Percentiles rank a stretch among this genome's conserved stretches.
Evolutionary conservation across 306 rosid genomes (phyloP).

Genomic region (Quercus glauca): DNA sequence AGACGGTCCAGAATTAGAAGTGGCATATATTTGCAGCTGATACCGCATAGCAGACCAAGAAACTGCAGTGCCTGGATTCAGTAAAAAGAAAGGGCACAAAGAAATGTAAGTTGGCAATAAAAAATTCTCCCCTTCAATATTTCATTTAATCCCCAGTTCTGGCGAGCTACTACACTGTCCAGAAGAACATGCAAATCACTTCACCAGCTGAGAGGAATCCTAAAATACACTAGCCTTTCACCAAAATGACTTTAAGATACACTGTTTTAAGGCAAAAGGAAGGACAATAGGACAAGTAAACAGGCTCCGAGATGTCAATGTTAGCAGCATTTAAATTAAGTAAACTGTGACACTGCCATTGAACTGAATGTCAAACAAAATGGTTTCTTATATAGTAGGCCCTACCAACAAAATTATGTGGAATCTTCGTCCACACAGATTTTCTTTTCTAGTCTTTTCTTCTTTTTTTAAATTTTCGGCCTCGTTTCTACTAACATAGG

Average conservation of each 20-base stretch:
- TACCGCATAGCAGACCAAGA: constrained; percentile 71
- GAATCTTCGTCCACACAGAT: not conserved
- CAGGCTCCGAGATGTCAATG: not conserved
- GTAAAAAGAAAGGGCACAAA: constrained; percentile 7
- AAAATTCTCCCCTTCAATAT: not conserved
- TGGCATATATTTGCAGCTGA: constrained; percentile 89
- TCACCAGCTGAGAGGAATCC: not conserved
- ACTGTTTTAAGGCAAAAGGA: not conserved
- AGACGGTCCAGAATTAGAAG: constrained; percentile 62
- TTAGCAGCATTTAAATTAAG: not conserved
- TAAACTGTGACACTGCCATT: not conserved
- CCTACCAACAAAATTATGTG: not conserved
- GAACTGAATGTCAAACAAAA: not conserved
- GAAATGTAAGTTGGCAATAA: not conserved
- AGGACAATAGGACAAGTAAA: not conserved
- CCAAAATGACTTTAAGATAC: not conserved
- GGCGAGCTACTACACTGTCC: constrained; percentile 7
- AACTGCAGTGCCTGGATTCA: constrained; percentile 64
- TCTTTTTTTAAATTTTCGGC: not conserved
- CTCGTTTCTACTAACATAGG: not conserved
- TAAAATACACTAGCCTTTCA: not conserved
- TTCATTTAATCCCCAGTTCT: not conserved
- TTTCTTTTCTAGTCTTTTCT: too few species aligned
- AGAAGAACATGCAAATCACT: not conserved
- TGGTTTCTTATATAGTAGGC: not conserved